Conservation (phyloP, 2,329 filamentous ascomycete genomes). For the Periconia digitata region DNA sequence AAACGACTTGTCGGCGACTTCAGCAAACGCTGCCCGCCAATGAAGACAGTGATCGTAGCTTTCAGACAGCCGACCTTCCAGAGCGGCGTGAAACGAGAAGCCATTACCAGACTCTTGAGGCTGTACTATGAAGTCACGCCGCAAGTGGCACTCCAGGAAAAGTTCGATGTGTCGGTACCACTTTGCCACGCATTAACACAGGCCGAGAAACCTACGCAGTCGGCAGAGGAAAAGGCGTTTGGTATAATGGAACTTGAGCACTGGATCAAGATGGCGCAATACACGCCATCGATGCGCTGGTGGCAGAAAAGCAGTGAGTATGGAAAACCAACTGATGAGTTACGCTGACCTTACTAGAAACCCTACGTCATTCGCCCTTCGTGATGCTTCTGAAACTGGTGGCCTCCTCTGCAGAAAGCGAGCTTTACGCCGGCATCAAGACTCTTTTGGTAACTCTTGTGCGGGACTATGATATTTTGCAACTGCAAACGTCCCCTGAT, state of each 20-base stretch:
- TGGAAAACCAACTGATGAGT: neutral
- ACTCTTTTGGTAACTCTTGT: constrained; percentile 63
- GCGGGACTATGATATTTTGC: constrained; percentile 67
- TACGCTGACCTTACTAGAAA: constrained; percentile 46
- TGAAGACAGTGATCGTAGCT: constrained; percentile 76
- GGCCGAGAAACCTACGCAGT: constrained; percentile 50
- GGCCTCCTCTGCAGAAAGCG: constrained; percentile 50
- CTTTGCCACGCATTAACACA: constrained; percentile 69
- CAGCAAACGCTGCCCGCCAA: constrained; percentile 73
- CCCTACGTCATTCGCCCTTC: constrained; percentile 68
- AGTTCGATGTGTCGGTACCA: constrained; percentile 81
- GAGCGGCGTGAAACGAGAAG: constrained; percentile 75
- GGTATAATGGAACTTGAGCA: constrained; percentile 76
- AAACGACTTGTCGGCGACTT: constrained; percentile 73
- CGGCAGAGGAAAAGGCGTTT: constrained; percentile 56
- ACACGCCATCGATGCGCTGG: constrained; percentile 86
- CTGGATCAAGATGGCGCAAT: constrained; percentile 75
- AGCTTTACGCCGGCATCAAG: constrained; percentile 56
- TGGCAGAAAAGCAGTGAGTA: constrained; percentile 68
- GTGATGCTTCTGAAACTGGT: constrained; percentile 67
- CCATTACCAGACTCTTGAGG: constrained; percentile 73
- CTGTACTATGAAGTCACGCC: constrained; percentile 87
- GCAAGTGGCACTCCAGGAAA: constrained; percentile 75
- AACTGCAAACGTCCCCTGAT: constrained; percentile 44
- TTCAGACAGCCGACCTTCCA: constrained; percentile 69